Conservation (phyloP, 2,329 filamentous ascomycete genomes). For the Aspergillus aculeatinus region DNA sequence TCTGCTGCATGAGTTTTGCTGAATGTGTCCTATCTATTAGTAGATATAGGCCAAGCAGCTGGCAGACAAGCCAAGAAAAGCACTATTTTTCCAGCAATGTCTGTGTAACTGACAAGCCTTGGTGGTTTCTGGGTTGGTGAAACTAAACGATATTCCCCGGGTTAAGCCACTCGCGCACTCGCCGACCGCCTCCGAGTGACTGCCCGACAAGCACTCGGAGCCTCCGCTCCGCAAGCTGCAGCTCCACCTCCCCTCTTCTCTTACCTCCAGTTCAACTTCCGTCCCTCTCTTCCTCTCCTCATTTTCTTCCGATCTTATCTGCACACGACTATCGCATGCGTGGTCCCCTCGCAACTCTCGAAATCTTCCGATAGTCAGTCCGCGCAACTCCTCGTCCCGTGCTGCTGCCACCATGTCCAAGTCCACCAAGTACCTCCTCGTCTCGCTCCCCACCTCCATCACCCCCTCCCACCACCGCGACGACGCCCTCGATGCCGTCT, state of each 20-base stretch:
- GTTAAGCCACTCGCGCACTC: background rate
- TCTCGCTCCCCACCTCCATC: slow-evolving; percentile 86
- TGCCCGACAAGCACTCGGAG: slow-evolving; percentile 1
- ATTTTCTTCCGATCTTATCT: background rate
- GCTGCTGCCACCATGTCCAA: slow-evolving; percentile 41
- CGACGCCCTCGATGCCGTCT: slow-evolving; percentile 75
- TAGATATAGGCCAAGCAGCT: background rate
- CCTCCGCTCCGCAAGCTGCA: background rate
- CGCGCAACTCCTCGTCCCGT: background rate
- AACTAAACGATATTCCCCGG: background rate
- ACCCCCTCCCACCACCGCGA: slow-evolving; percentile 76
- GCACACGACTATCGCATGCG: slow-evolving; percentile 1
- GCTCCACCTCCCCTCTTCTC: slow-evolving; percentile 1
- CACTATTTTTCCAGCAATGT: background rate
- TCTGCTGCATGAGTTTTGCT: background rate
- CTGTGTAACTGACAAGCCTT: background rate
- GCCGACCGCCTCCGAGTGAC: slow-evolving; percentile 7
- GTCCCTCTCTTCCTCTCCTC: background rate
- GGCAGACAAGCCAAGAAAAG: background rate
- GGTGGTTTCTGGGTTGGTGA: background rate
- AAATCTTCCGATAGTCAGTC: background rate
- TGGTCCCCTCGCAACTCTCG: background rate
- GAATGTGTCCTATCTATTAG: background rate
- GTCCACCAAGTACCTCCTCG: slow-evolving; percentile 70
- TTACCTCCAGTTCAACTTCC: background rate